Conservation (phyloP, 2,329 filamentous ascomycete species). For the Cercospora citrullina region DNA sequence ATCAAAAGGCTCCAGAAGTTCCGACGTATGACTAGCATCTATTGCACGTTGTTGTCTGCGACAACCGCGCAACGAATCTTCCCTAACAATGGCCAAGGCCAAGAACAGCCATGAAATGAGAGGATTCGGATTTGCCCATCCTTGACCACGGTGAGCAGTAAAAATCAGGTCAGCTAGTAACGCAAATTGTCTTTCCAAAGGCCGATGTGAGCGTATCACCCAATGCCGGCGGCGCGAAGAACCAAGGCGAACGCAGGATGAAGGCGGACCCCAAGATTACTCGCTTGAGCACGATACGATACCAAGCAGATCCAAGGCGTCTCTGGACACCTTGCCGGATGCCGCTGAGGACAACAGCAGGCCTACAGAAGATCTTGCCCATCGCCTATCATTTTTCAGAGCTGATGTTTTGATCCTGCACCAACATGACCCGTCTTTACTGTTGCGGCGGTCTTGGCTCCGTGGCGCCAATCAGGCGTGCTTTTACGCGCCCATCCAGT, state of each 20-base stretch:
- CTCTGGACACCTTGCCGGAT: background rate
- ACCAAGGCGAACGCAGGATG: background rate
- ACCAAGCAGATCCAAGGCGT: background rate
- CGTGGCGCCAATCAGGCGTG: constrained; percentile 7
- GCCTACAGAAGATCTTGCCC: background rate
- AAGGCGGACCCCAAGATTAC: background rate
- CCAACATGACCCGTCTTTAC: constrained; percentile 2
- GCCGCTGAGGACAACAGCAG: background rate
- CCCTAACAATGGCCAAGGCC: background rate
- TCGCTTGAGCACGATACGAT: background rate
- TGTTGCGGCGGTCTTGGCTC: constrained; percentile 7
- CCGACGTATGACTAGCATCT: background rate
- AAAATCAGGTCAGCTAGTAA: background rate
- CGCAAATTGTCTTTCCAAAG: background rate
- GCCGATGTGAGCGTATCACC: background rate
- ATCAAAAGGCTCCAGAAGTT: background rate
- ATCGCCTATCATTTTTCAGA: constrained; percentile 6
- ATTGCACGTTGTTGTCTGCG: background rate
- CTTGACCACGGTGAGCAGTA: background rate
- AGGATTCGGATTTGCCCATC: background rate
- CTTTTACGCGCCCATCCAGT: constrained; percentile 14
- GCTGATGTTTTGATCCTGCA: background rate
- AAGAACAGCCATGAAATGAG: background rate
- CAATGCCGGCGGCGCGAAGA: background rate
- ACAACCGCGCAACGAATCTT: background rate